A percentile compares a stretch with the other conserved stretches of the same genome.
These are phyloP conservation scores for Porodaedalea pini DNA, from an alignment of 1,284 basidiomycete genomes.

Conservation along the genomic window DNA sequence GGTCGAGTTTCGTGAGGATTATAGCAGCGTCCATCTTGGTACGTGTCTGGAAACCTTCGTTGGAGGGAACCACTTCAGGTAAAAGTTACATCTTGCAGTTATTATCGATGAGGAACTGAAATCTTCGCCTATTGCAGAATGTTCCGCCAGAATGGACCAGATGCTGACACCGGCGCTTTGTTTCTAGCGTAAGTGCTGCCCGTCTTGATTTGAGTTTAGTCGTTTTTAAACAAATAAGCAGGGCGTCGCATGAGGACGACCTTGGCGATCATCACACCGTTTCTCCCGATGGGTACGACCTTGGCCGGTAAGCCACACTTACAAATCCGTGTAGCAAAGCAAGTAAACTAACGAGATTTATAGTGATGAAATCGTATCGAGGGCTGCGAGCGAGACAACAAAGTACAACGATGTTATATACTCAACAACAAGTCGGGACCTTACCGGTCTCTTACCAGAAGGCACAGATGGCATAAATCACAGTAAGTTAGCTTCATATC, in stretches of 20 bases:
- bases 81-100: neutral
- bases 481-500: conserved; percentile 26
- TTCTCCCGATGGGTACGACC: conserved; percentile 36
- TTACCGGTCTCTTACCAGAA: conserved; percentile 48
- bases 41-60: conserved; percentile 61
- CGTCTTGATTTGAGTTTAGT: conserved; percentile 41
- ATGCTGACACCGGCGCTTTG: conserved; percentile 15
- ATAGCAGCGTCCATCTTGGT: conserved; percentile 51
- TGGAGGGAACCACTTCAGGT: conserved; percentile 68
- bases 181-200: conserved; percentile 58
- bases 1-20: conserved; percentile 67
- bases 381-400: conserved; percentile 40
- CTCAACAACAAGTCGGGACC: conserved; percentile 41
- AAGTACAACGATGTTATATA: conserved; percentile 46
- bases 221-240: too few relatives aligned
- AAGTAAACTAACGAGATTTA: too few relatives aligned
- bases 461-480: conserved; percentile 50
- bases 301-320: conserved; percentile 24
- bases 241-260: too few relatives aligned
- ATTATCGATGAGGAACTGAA: conserved; percentile 52
- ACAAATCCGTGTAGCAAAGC: too few relatives aligned
- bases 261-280: conserved; percentile 46
- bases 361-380: conserved; percentile 47
- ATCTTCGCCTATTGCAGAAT: conserved; percentile 41
- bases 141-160: conserved; percentile 72